Conservation (phyloP, 2,329 filamentous ascomycete species). For the Pseudohalonectria lignicola region DNA sequence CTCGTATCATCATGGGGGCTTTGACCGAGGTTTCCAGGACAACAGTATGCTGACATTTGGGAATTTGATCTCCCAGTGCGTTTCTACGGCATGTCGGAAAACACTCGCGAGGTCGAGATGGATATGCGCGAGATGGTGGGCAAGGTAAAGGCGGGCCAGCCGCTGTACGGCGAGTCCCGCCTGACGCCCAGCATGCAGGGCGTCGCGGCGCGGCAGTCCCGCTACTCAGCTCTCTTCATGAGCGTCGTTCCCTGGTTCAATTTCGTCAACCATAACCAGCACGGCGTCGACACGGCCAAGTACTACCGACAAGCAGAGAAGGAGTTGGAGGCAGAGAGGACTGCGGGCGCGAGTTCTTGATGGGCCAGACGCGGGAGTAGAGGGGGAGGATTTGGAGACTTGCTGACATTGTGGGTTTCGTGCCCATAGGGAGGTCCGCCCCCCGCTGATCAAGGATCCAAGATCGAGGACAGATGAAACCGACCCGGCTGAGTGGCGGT, state of each 20-base stretch:
- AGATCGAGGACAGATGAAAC: too few relatives aligned
- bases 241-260: conserved; percentile 94
- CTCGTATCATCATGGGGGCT: too few relatives aligned
- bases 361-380: too few relatives aligned
- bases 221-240: conserved; percentile 77
- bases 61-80: conserved; percentile 70
- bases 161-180: conserved; percentile 72
- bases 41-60: too few relatives aligned
- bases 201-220: conserved; percentile 81
- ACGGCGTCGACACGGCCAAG: conserved; percentile 96
- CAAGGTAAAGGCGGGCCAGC: conserved; percentile 85
- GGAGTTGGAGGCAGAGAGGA: conserved; percentile 74
- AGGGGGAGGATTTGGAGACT: too few relatives aligned
- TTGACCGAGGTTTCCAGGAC: too few relatives aligned
- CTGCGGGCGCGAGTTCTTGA: too few relatives aligned
- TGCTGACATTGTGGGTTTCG: too few relatives aligned
- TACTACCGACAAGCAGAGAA: conserved; percentile 94
- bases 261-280: conserved; percentile 91
- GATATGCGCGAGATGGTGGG: conserved; percentile 98
- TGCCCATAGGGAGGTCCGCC: too few relatives aligned
- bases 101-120: conserved; percentile 82
- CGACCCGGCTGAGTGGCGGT: too few relatives aligned
- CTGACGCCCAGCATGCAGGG: conserved; percentile 88
- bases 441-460: too few relatives aligned
- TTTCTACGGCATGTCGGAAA: conserved; percentile 93